These are phyloP conservation scores for Sporothrix protearum DNA, from an alignment of 2,329 filamentous ascomycete species.

Conservation along the genomic window DNA sequence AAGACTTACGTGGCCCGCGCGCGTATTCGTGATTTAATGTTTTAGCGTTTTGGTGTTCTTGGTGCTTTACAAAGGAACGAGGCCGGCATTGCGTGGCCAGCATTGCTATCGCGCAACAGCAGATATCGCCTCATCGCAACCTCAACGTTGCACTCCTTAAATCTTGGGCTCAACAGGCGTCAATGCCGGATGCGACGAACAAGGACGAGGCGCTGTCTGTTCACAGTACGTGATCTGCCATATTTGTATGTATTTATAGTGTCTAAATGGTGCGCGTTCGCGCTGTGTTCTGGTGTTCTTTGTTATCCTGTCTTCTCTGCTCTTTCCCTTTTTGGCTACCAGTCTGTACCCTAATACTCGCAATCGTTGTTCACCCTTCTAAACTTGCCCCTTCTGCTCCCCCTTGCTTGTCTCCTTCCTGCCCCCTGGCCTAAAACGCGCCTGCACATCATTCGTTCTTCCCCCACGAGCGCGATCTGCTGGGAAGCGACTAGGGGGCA, in stretches of 20 bases:
- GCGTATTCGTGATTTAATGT: neutral
- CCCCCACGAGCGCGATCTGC: conserved; percentile 1
- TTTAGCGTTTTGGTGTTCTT: neutral
- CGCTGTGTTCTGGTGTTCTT: neutral
- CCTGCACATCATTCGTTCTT: conserved; percentile 20
- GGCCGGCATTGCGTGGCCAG: too few relatives aligned
- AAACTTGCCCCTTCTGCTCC: neutral
- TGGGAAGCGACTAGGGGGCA: neutral
- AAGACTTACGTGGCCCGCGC: neutral
- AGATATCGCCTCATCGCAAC: neutral
- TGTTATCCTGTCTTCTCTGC: neutral
- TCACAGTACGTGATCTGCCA: too few relatives aligned
- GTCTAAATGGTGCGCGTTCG: neutral
- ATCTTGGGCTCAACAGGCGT: conserved; percentile 8
- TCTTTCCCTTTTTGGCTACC: conserved; percentile 13
- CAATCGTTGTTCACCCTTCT: neutral
- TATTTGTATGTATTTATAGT: too few relatives aligned
- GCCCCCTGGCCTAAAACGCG: conserved; percentile 4
- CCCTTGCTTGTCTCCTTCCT: neutral
- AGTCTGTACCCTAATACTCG: neutral
- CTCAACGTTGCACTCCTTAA: neutral
- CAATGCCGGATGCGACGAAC: conserved; percentile 4
- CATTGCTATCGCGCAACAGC: neutral
- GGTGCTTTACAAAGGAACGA: too few relatives aligned
- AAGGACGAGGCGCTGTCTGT: neutral